Conservation (phyloP, 306 rosid genomes). For the Sindora glabra region DNA sequence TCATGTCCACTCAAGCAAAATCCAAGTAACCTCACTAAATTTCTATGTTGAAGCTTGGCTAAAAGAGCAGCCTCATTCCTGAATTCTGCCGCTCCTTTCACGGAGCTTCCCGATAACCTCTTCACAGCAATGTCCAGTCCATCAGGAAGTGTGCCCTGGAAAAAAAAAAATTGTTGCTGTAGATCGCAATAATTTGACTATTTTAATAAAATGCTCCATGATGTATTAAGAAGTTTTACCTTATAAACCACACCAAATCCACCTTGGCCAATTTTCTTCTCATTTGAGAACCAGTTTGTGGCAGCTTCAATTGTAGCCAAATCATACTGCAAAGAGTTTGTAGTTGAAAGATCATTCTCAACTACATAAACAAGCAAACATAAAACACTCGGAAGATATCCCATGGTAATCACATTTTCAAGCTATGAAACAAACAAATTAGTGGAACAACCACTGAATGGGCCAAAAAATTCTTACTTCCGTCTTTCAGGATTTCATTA, state of each 20-base stretch:
- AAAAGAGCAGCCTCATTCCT: slow-evolving; percentile 31
- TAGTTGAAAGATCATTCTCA: slow-evolving; percentile 10
- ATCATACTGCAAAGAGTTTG: slow-evolving; percentile 34
- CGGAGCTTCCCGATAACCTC: slow-evolving; percentile 19
- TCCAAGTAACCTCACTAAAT: slow-evolving; percentile 29
- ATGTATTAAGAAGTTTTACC: no score
- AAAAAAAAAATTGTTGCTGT: no score
- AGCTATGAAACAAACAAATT: no score
- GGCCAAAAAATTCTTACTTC: no score
- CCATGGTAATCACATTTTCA: no score
- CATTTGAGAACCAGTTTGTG: slow-evolving; percentile 30
- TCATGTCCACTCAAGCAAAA: slow-evolving; percentile 28
- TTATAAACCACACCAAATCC: slow-evolving; percentile 54
- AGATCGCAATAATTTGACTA: no score
- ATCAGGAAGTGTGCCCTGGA: slow-evolving; percentile 22
- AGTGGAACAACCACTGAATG: no score
- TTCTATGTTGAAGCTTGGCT: slow-evolving; percentile 32
- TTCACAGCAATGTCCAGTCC: slow-evolving; percentile 34
- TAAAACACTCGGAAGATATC: no score
- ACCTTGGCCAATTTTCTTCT: slow-evolving; percentile 43
- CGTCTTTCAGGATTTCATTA: no score
- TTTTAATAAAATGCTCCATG: no score
- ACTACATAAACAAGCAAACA: slow-evolving; percentile 14
- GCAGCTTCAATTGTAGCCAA: slow-evolving; percentile 34
- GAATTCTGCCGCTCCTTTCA: slow-evolving; percentile 30